Conservation (phyloP, 441 rosid genomes). For the Populus trichocarpa region DNA sequence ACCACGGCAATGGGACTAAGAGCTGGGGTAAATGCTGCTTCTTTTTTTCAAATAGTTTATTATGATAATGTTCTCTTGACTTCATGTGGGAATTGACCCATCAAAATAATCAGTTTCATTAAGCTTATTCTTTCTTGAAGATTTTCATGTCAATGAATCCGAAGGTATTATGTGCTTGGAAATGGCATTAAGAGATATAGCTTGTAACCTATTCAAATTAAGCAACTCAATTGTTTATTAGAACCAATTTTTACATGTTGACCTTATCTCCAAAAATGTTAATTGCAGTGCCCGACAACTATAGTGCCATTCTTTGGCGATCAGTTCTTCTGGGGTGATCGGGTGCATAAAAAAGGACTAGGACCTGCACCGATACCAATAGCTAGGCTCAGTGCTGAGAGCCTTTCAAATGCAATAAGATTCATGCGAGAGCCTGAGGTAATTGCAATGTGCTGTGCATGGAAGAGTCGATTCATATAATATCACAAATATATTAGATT, state of each 20-base stretch:
- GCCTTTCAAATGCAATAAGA: constrained; percentile 67
- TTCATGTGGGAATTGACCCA: neutral
- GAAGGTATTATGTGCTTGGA: neutral
- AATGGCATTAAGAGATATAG: neutral
- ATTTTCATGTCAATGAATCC: neutral
- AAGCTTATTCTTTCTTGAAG: neutral
- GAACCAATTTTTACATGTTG: neutral
- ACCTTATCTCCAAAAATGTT: constrained; percentile 12
- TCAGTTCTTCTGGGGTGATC: constrained; percentile 98
- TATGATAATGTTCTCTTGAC: neutral
- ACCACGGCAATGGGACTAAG: constrained; percentile 93
- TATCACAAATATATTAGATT: neutral
- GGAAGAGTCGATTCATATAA: neutral
- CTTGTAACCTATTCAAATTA: constrained; percentile 1
- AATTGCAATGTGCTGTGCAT: constrained; percentile 10
- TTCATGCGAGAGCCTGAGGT: constrained; percentile 98
- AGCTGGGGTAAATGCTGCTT: constrained; percentile 73
- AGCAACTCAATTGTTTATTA: neutral
- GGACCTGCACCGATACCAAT: constrained; percentile 92
- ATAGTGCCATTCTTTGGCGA: constrained; percentile 98
- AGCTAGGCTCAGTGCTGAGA: constrained; percentile 69
- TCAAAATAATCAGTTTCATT: neutral
- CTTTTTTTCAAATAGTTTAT: neutral
- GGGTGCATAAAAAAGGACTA: constrained; percentile 59
- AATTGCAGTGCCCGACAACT: constrained; percentile 90